Evolutionary conservation across 768 basidiomycete genomes (phyloP).

Genomic region (Sarcodon aspratus): DNA sequence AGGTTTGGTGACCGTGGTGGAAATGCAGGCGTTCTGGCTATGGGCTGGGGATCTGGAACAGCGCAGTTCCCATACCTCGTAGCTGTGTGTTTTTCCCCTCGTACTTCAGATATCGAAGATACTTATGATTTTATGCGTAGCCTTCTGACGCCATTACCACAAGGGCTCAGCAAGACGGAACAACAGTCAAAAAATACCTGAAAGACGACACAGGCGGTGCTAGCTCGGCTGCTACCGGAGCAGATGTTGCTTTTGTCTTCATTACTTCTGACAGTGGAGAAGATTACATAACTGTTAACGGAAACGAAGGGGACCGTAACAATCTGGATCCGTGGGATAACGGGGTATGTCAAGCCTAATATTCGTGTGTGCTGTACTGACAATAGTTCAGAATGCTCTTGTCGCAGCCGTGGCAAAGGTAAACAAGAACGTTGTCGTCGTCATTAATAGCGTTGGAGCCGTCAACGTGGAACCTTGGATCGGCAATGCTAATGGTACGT

Average conservation of each 20-base stretch:
- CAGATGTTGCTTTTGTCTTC: constrained; percentile 42
- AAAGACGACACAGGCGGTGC: constrained; percentile 39
- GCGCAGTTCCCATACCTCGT: constrained; percentile 41
- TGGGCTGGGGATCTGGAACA: constrained; percentile 42
- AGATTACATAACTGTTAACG: constrained; percentile 44
- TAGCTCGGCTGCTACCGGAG: constrained; percentile 28
- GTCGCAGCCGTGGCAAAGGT: constrained; percentile 51
- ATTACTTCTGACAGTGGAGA: constrained; percentile 26
- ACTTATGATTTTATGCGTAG: constrained; percentile 1
- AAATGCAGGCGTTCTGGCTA: constrained; percentile 46
- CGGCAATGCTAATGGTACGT: constrained; percentile 56
- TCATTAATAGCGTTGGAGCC: constrained; percentile 58
- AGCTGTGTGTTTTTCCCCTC: constrained; percentile 18
- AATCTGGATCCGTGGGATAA: constrained; percentile 38
- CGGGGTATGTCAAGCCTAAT: constrained; percentile 26
- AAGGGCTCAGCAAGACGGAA: constrained; percentile 24
- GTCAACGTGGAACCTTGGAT: constrained; percentile 63
- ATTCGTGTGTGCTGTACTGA: background rate
- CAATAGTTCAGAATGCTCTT: constrained; percentile 21
- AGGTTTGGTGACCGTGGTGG: constrained; percentile 41
- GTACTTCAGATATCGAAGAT: background rate
- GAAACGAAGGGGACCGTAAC: constrained; percentile 45
- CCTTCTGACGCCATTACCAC: constrained; percentile 30
- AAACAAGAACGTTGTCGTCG: constrained; percentile 70
- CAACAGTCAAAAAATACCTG: constrained; percentile 33